These are phyloP conservation scores for Ceratobasidium sp. DNA, from an alignment of 1,284 basidiomycete species.

Conservation along the genomic window DNA sequence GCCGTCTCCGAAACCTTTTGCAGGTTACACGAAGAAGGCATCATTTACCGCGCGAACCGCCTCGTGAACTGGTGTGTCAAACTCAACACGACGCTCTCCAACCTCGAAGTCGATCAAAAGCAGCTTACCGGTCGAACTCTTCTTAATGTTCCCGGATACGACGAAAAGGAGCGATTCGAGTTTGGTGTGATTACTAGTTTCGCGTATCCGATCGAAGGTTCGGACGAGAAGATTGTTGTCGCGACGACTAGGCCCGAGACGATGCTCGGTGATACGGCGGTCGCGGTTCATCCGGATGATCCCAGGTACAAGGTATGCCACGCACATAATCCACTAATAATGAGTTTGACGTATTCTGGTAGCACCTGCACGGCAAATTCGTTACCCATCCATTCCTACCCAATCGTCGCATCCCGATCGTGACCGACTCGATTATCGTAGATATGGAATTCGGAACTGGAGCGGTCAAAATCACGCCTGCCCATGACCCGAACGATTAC, in stretches of 20 bases:
- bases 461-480: constrained; percentile 99
- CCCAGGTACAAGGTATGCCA: constrained; percentile 73
- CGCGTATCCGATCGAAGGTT: constrained; percentile 88
- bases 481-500: constrained; percentile 98
- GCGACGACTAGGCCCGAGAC: constrained; percentile 99
- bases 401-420: constrained; percentile 84
- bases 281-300: constrained; percentile 96
- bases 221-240: constrained; percentile 91
- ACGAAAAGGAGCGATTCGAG: constrained; percentile 92
- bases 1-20: constrained; percentile 95
- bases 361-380: constrained; percentile 94
- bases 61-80: constrained; percentile 99
- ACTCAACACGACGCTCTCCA: constrained; percentile 95
- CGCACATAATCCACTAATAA: background rate
- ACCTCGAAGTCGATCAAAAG: constrained; percentile 97
- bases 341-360: background rate
- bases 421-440: constrained; percentile 84
- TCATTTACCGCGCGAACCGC: constrained; percentile 95
- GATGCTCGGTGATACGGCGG: constrained; percentile 97
- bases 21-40: constrained; percentile 88
- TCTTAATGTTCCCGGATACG: constrained; percentile 93
- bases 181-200: constrained; percentile 98
- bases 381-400: constrained; percentile 88
- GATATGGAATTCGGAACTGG: constrained; percentile 98
- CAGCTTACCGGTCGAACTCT: constrained; percentile 88